A percentile compares a stretch with the other conserved stretches of the same genome.
phyloP scores from a whole-genome alignment of 805 yeast species.

The Saccharomycopsis synnaedendra region DNA sequence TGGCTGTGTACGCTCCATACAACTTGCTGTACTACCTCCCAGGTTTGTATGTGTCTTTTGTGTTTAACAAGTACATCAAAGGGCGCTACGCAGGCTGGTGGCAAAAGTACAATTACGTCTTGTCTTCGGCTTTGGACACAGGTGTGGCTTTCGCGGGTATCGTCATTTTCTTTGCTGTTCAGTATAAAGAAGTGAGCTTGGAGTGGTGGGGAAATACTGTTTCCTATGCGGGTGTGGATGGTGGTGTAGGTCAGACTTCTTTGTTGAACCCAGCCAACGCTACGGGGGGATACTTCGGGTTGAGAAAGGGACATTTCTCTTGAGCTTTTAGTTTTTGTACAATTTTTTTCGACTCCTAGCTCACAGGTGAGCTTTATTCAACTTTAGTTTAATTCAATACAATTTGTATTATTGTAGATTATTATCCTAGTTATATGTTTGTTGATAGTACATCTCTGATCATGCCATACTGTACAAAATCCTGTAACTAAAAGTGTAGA shows the following conservation, averaged over 20 bases:
- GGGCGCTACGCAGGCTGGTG: conserved; percentile 44
- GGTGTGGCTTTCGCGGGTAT: conserved; percentile 55
- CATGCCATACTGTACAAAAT: too few species aligned
- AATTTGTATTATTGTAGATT: too few species aligned
- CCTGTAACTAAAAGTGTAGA: neutral
- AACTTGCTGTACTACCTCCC: conserved; percentile 30
- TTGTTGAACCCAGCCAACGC: conserved; percentile 18
- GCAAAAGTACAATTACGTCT: conserved; percentile 35
- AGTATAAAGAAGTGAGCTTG: conserved; percentile 30
- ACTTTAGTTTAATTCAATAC: too few species aligned
- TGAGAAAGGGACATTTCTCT: conserved; percentile 7
- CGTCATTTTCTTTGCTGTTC: conserved; percentile 38
- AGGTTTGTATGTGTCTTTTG: conserved; percentile 22
- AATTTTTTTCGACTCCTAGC: neutral
- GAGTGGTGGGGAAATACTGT: conserved; percentile 61
- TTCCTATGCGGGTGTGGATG: conserved; percentile 27
- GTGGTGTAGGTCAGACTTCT: conserved; percentile 21
- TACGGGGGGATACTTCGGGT: conserved; percentile 29
- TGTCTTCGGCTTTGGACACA: conserved; percentile 45
- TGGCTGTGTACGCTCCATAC: conserved; percentile 40
- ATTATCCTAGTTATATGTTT: too few species aligned
- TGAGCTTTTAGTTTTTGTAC: neutral
- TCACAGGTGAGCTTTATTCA: too few species aligned
- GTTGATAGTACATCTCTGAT: too few species aligned
- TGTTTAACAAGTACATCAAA: conserved; percentile 40